A percentile compares a stretch with the other conserved stretches of the same genome.
These are phyloP conservation scores for Oryza longistaminata DNA, from an alignment of 176 grass and related monocot species.

Conservation along the genomic window DNA sequence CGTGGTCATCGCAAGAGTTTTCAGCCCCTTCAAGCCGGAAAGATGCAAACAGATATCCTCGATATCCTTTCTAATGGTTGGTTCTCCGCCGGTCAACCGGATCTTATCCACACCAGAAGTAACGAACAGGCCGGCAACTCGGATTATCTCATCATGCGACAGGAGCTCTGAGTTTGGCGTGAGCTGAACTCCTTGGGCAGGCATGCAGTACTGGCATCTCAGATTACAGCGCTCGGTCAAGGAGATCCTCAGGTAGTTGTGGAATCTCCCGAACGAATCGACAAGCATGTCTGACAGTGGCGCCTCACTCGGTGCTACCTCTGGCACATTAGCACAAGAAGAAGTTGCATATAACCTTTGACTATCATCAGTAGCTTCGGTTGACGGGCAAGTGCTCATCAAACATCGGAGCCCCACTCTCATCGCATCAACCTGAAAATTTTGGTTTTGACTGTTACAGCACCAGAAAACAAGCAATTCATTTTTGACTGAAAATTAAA, in stretches of 20 bases:
- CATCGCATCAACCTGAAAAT: conserved; percentile 38
- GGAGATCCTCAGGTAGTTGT: conserved; percentile 84
- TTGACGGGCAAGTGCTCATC: not conserved
- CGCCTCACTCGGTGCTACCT: conserved; percentile 28
- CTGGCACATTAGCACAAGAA: conserved; percentile 40
- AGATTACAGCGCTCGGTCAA: conserved; percentile 86
- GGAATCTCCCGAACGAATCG: conserved; percentile 89
- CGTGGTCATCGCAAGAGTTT: conserved; percentile 91
- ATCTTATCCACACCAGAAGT: conserved; percentile 89
- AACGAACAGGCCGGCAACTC: conserved; percentile 69
- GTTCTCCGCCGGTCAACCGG: conserved; percentile 82
- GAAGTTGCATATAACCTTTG: conserved; percentile 38
- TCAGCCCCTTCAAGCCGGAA: conserved; percentile 73
- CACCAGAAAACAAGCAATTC: not conserved
- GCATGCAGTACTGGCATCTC: conserved; percentile 93
- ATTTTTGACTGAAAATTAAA: not conserved
- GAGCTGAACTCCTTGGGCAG: conserved; percentile 75
- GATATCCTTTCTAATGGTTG: conserved; percentile 85
- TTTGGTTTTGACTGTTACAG: not conserved
- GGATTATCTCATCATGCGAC: conserved; percentile 69
- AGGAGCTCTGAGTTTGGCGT: conserved; percentile 71
- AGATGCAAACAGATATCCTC: conserved; percentile 89
- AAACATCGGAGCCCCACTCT: conserved; percentile 31
- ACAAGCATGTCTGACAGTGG: conserved; percentile 60
- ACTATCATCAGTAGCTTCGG: conserved; percentile 17